Base-by-base conservation (phyloP, 2,329 filamentous ascomycete species). In the Botrytis paeoniae region DNA sequence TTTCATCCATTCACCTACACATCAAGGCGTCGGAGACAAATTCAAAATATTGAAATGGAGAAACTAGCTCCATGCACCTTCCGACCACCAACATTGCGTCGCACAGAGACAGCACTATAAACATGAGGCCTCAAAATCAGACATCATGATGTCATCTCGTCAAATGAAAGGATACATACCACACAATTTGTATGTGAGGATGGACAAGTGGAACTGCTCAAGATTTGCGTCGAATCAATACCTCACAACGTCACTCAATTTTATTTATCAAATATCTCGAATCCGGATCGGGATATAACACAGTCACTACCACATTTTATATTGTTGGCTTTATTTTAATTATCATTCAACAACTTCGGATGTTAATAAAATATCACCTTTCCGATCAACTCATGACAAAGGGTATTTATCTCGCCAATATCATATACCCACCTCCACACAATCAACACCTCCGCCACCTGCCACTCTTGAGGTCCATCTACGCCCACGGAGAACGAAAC, bases 221-320 rank as follows among this genome's bases (percentile, higher is more conserved):
- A 45, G 73, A 43, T 51, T 69, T 29, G 66, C 61, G 43, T 72
- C 72, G 73, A 77, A 78, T 77, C 77, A 79, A 79, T 78, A 77
- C 76, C 75, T 74, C 35, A 57, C 25, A 22, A 41, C 41, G 61
- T 48, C 57, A 70, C 35, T 16, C 60, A 37, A 74, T 64, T 22
- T n/a, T 22, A 20, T 37, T 20, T 72, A 73, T 68, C 69, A 35
- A 10, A n/a, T n/a, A 65, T 51, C 32, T 48, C 43, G 32, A 51
- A 51, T 37, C 12, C 3, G 32, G 22, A 18, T 48, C 10, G 43
- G 29, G 73, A 76, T 73, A 75, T 72, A 69, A 75, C 73, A 78
- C 78, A 74, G 76, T 78, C 76, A 68, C 74, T 78, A 79, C 78
- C 77, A 59, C 51, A 71, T 57, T 45, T 70, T 29, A 61, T 35